Evolutionary conservation across 192 early-diverging fungal genomes (phyloP).

Genomic region (Entomortierella lignicola): DNA sequence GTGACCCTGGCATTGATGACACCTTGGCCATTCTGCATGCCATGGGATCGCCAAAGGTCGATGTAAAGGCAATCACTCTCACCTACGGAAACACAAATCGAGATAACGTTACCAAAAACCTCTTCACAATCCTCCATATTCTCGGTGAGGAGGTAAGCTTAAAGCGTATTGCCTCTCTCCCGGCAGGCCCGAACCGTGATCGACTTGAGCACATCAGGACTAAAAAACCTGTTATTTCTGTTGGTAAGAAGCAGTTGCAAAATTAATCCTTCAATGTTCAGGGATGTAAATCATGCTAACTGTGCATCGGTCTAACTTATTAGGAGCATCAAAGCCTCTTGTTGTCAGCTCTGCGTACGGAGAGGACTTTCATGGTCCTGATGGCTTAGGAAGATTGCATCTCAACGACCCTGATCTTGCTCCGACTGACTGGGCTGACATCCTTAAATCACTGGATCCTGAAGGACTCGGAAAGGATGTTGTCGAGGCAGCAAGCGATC

Average conservation of each 20-base stretch:
- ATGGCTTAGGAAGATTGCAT: conserved; percentile 59
- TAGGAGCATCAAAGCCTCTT: conserved; percentile 54
- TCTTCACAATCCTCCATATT: conserved; percentile 56
- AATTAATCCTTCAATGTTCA: too few relatives aligned
- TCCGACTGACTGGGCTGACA: conserved; percentile 40
- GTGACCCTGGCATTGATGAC: conserved; percentile 61
- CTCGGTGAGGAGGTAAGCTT: conserved; percentile 50
- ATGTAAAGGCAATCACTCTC: conserved; percentile 60
- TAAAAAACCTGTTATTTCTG: conserved; percentile 50
- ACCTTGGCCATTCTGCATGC: conserved; percentile 60
- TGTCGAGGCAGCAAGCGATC: conserved; percentile 18
- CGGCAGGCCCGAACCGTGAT: conserved; percentile 18
- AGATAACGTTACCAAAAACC: conserved; percentile 53
- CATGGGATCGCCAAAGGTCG: conserved; percentile 57
- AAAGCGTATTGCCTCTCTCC: conserved; percentile 8
- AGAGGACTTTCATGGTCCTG: conserved; percentile 62
- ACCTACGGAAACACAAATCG: conserved; percentile 58
- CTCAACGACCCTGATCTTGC: conserved; percentile 42
- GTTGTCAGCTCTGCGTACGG: conserved; percentile 35
- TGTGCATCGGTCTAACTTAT: not conserved
- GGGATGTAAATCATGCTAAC: too few relatives aligned
- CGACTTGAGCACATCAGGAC: conserved; percentile 26
- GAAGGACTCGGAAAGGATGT: conserved; percentile 27
- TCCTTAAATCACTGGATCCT: conserved; percentile 31
- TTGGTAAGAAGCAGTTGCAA: conserved; percentile 34